Percentiles rank a stretch among this genome's conserved stretches.
Evolutionary conservation across 2,329 filamentous ascomycete species (phyloP).

Genomic region (Trichophyton simii): DNA sequence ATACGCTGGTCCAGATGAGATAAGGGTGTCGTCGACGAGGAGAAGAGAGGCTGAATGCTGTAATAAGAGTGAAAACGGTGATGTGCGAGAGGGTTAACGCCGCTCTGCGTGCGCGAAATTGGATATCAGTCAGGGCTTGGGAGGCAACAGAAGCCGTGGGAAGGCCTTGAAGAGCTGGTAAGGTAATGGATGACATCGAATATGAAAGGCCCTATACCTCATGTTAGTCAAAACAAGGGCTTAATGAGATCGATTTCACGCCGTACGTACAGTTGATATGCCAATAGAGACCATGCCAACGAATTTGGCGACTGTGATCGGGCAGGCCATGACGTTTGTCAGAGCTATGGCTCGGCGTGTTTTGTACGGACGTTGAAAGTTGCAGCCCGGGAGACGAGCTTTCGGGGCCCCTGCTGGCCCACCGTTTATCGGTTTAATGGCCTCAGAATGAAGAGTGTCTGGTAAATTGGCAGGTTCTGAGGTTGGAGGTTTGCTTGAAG

Average conservation of each 20-base stretch:
- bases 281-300: slow-evolving; percentile 83
- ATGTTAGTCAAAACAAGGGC: no score
- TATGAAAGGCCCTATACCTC: slow-evolving; percentile 67
- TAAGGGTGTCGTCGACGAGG: slow-evolving; percentile 71
- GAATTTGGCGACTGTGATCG: slow-evolving; percentile 74
- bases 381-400: not conserved
- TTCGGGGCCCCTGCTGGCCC: not conserved
- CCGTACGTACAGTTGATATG: slow-evolving; percentile 61
- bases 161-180: slow-evolving; percentile 69
- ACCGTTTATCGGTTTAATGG: not conserved
- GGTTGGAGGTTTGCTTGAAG: not conserved
- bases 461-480: not conserved
- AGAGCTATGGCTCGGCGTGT: not conserved
- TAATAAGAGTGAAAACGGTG: slow-evolving; percentile 57
- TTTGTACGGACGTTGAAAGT: not conserved
- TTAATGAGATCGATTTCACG: no score
- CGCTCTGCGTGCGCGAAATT: slow-evolving; percentile 50
- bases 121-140: slow-evolving; percentile 57
- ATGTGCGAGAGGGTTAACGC: slow-evolving; percentile 55
- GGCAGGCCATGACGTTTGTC: slow-evolving; percentile 46
- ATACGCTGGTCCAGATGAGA: slow-evolving; percentile 68
- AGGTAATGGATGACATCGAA: slow-evolving; percentile 61
- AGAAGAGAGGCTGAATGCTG: slow-evolving; percentile 68
- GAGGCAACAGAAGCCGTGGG: slow-evolving; percentile 61
- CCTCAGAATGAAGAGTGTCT: not conserved